Percentiles rank a stretch among this genome's conserved stretches.
phyloP scores from a whole-genome alignment of 192 early-diverging fungal species.

The Thamnidium elegans region DNA sequence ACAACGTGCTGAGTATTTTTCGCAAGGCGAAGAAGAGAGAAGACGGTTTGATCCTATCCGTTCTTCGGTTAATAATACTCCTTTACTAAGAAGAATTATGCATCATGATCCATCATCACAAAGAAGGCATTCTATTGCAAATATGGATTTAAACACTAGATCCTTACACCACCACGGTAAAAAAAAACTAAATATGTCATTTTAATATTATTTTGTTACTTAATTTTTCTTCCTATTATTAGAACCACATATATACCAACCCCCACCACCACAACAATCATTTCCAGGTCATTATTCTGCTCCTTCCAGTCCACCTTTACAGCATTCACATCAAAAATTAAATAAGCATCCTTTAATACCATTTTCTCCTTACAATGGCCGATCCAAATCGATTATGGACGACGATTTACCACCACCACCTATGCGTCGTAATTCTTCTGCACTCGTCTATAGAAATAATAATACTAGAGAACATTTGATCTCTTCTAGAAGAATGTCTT shows the following conservation, averaged over 20 bases:
- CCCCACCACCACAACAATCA: not conserved
- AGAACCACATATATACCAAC: too few relatives aligned
- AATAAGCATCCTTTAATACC: too few relatives aligned
- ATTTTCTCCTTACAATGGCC: too few relatives aligned
- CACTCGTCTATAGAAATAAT: not conserved
- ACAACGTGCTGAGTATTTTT: not conserved
- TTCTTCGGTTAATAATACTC: not conserved
- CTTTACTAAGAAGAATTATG: not conserved
- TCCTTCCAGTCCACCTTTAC: not conserved
- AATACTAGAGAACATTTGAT: not conserved
- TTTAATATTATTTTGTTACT: too few relatives aligned
- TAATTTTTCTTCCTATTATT: too few relatives aligned
- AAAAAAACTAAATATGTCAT: not conserved
- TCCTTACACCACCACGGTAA: not conserved
- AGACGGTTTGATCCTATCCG: not conserved
- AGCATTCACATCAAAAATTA: not conserved
- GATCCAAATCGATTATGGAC: too few relatives aligned
- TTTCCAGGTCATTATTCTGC: not conserved
- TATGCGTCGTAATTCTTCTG: too few relatives aligned
- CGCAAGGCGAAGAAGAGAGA: not conserved
- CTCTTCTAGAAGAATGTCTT: not conserved
- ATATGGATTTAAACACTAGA: not conserved
- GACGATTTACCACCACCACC: too few relatives aligned
- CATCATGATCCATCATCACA: not conserved
- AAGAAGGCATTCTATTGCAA: not conserved